phyloP scores from a whole-genome alignment of 257 asterid genomes.

The Solanum verrucosum region DNA sequence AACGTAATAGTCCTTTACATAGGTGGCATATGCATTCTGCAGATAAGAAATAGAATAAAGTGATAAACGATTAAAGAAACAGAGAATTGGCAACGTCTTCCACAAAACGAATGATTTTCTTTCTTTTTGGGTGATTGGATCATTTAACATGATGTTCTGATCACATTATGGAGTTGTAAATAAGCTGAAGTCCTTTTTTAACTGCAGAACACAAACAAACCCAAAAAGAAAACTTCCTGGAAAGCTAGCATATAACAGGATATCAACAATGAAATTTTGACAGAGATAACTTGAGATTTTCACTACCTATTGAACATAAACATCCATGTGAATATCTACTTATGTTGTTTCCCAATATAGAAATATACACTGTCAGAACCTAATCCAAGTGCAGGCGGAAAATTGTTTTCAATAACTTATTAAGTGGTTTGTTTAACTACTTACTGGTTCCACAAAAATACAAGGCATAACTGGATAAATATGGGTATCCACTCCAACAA shows the following conservation, averaged over 20 bases:
- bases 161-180: not conserved
- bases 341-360: not conserved
- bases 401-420: not conserved
- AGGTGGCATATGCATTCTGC: constrained; percentile 88
- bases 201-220: not conserved
- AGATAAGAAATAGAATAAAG: constrained; percentile 3
- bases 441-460: not conserved
- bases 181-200: not conserved
- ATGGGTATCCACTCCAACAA: not conserved
- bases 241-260: not conserved
- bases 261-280: not conserved
- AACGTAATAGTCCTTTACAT: constrained; percentile 51
- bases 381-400: not conserved
- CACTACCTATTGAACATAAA: not conserved
- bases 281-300: not conserved
- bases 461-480: not conserved
- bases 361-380: not conserved
- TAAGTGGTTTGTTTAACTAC: not conserved
- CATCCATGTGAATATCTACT: not conserved
- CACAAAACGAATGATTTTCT: not conserved
- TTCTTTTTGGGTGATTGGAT: not conserved
- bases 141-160: not conserved
- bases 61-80: not conserved
- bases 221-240: not conserved
- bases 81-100: not conserved